Evolutionary conservation across 2,329 filamentous ascomycete genomes (phyloP).

Genomic region (Claviceps sp.): DNA sequence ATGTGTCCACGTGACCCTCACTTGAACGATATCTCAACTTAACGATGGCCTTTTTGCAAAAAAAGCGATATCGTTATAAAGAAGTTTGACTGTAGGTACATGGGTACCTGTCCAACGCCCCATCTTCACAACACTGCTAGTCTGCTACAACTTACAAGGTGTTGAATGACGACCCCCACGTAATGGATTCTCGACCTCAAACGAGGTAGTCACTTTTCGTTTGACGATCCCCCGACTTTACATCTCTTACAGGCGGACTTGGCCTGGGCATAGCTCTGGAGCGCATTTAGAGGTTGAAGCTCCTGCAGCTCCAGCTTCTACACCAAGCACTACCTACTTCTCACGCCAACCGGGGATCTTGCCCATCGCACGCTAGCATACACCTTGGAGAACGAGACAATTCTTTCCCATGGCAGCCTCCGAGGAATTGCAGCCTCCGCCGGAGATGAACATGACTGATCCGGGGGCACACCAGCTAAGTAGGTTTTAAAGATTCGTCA

Average conservation of each 20-base stretch:
- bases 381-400: neutral
- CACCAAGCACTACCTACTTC: no score
- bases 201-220: neutral
- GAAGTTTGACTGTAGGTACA: no score
- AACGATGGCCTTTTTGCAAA: no score
- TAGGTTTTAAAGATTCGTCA: slow-evolving; percentile 15
- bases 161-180: no score
- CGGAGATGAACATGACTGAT: slow-evolving; percentile 27
- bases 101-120: no score
- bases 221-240: neutral
- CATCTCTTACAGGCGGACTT: neutral
- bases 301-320: neutral
- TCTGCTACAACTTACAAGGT: no score
- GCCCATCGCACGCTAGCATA: neutral
- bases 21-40: no score
- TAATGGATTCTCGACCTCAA: no score
- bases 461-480: slow-evolving; percentile 48
- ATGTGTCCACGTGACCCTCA: no score
- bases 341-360: neutral
- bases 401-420: slow-evolving; percentile 16
- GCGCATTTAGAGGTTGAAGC: neutral
- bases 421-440: slow-evolving; percentile 20
- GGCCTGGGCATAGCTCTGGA: neutral
- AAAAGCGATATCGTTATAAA: no score
- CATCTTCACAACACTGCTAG: no score